A percentile compares a stretch with the other conserved stretches of the same genome.
Evolutionary conservation across 371 early-diverging fungal species (phyloP).

Genomic region (Rhizopus stolonifer): DNA sequence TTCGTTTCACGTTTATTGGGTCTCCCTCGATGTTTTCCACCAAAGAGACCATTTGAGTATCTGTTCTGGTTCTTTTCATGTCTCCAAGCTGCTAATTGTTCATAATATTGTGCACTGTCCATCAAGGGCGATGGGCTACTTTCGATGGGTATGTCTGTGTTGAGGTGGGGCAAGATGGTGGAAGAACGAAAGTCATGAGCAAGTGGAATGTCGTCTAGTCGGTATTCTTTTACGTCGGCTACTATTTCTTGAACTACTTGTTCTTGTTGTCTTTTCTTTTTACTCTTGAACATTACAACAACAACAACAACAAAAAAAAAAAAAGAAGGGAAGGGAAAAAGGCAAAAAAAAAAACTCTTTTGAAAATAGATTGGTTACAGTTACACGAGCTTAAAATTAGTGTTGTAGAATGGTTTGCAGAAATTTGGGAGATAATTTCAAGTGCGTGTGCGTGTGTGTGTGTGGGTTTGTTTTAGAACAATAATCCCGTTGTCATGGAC

Average conservation of each 20-base stretch:
- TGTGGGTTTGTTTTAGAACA: too few relatives aligned
- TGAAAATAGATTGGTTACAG: not conserved
- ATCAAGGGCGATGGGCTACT: not conserved
- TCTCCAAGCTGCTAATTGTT: constrained; percentile 34
- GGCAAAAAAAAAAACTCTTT: not conserved
- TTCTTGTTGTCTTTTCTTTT: constrained; percentile 18
- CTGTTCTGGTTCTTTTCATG: constrained; percentile 26
- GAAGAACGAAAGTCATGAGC: constrained; percentile 47
- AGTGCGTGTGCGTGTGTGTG: too few relatives aligned
- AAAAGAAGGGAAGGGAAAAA: not conserved
- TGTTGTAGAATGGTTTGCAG: not conserved
- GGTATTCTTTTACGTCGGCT: constrained; percentile 7
- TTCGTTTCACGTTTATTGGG: constrained; percentile 11
- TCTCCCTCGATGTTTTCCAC: constrained; percentile 34
- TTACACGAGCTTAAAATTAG: not conserved
- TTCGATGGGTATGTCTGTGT: constrained; percentile 17
- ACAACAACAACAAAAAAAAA: not conserved
- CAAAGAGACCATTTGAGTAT: constrained; percentile 35
- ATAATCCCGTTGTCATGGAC: too few relatives aligned
- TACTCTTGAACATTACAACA: constrained; percentile 20
- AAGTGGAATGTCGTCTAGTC: constrained; percentile 37
- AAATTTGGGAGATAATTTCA: too few relatives aligned
- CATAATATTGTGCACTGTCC: constrained; percentile 24
- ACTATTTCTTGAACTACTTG: not conserved
- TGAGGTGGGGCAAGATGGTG: constrained; percentile 40